Percentiles rank a stretch among this genome's conserved stretches.
Conservation (phyloP, 2,329 filamentous ascomycete species). For the Rugonectria rugulosa region DNA sequence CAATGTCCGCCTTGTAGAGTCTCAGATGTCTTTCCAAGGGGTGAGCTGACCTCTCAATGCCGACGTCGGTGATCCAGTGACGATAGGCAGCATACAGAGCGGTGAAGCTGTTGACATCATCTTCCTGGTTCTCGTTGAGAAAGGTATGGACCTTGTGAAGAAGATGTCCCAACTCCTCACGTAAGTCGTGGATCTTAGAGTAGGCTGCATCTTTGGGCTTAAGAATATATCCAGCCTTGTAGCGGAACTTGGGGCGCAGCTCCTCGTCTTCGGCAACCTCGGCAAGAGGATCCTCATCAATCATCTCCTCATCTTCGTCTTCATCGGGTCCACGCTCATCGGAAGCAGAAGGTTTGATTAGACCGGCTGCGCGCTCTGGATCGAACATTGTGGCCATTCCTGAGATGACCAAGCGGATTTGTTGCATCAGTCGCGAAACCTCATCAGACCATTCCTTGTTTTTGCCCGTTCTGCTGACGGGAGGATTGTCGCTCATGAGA, state of each 20-base stretch:
- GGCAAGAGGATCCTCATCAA: slow-evolving; percentile 62
- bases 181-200: slow-evolving; percentile 78
- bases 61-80: slow-evolving; percentile 97
- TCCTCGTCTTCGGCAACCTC: slow-evolving; percentile 81
- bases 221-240: slow-evolving; percentile 86
- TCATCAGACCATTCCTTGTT: slow-evolving; percentile 99
- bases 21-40: slow-evolving; percentile 87
- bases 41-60: slow-evolving; percentile 93
- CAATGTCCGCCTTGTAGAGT: slow-evolving; percentile 84
- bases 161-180: slow-evolving; percentile 80
- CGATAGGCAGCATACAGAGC: slow-evolving; percentile 90
- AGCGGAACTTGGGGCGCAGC: slow-evolving; percentile 85
- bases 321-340: slow-evolving; percentile 63
- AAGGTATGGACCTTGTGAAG: slow-evolving; percentile 87
- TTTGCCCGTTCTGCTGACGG: slow-evolving; percentile 88
- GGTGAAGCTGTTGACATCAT: slow-evolving; percentile 95
- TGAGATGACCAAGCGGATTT: slow-evolving; percentile 87
- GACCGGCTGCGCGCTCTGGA: slow-evolving; percentile 70
- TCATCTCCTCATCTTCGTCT: slow-evolving; percentile 57
- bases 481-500: slow-evolving; percentile 82
- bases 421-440: slow-evolving; percentile 86
- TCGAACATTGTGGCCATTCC: slow-evolving; percentile 92
- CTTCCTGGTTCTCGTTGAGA: slow-evolving; percentile 83
- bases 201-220: slow-evolving; percentile 66
- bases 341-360: slow-evolving; percentile 53